Percentiles rank a stretch among this genome's conserved stretches.
phyloP scores from a whole-genome alignment of 2,329 filamentous ascomycete species.

The Fusarium paranaense region DNA sequence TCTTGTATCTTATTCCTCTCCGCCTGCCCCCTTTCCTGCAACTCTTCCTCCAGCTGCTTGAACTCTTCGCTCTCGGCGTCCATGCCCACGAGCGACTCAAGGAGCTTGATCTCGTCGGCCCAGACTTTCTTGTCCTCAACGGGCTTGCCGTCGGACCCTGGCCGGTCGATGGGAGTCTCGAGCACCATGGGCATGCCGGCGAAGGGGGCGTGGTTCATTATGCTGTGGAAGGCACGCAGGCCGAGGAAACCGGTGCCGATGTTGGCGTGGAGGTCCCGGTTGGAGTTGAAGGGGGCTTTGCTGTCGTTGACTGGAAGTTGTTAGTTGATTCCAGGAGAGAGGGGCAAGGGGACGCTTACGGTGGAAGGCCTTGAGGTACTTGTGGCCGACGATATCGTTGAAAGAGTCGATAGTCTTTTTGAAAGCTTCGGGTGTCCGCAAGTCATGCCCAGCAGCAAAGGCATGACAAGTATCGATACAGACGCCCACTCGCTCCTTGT shows the following conservation, averaged over 20 bases:
- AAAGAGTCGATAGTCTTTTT: slow-evolving; percentile 79
- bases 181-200: slow-evolving; percentile 88
- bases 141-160: slow-evolving; percentile 72
- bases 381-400: slow-evolving; percentile 78
- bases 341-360: slow-evolving; percentile 43
- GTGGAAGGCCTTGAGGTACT: slow-evolving; percentile 88
- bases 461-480: slow-evolving; percentile 98
- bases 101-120: slow-evolving; percentile 93
- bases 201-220: slow-evolving; percentile 86
- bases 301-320: slow-evolving; percentile 81
- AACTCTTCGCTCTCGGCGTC: slow-evolving; percentile 83
- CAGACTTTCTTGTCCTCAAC: slow-evolving; percentile 86
- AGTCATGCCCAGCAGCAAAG: slow-evolving; percentile 93
- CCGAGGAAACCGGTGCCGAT: slow-evolving; percentile 96
- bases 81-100: slow-evolving; percentile 89
- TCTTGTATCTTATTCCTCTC: slow-evolving; percentile 82
- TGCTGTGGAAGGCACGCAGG: slow-evolving; percentile 87
- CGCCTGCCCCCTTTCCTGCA: slow-evolving; percentile 74
- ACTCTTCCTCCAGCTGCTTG: slow-evolving; percentile 68
- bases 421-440: slow-evolving; percentile 81
- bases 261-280: slow-evolving; percentile 92
- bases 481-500: slow-evolving; percentile 88
- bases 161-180: slow-evolving; percentile 91
- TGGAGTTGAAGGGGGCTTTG: slow-evolving; percentile 86
- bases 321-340: not conserved